Evolutionary conservation across 2,329 filamentous ascomycete species (phyloP), one percentile per base, ranked within the genome.

Genomic region (Penicillium concentricum): DNA sequence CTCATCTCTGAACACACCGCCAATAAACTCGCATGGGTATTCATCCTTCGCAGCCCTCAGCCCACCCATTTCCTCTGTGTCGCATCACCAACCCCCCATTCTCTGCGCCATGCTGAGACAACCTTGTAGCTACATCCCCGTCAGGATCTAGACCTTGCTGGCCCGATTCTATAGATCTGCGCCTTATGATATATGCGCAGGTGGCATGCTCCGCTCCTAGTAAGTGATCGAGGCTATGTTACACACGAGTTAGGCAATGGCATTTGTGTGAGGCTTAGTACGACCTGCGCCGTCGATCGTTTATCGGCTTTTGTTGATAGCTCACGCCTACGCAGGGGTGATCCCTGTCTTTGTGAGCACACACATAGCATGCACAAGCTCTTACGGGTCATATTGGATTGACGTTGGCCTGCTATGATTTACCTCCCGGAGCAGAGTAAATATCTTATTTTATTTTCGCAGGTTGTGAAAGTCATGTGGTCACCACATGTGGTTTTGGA

Each of bases 401-500:
- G 41, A 38, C 4, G 41, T n/a, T 15, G 34, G 18, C 35, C 18
- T 28, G 16, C 18, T 39, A 13, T 39, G 26, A 50, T 51, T 32
- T 32, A 32, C 35, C 15, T 28, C 15, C 28, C 43, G 28, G 18
- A 22, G 43, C 3, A 13, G 4, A 4, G 4, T 4, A 26, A 4
- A 6, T 26, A 26, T 4, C 24, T 35, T 8, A 5, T 24, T 35
- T 43, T 35, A 28, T 39, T 43, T 44, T 45, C 2, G 37, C 44
- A 49, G 45, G 15, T 41, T 55, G n/a, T 51, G 52, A 24, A 28
- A 30, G 45, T 54, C 52, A 55, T 50, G 52, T 54, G 51, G 51
- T 54, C 12, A 42, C 12, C 15, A n/a, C 15, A 3, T 16, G 38
- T 34, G 16, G 4, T 32, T 32, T 13, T n/a, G n/a, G n/a, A n/a